These are phyloP conservation scores for Colletotrichum costaricense DNA, from an alignment of 2,329 filamentous ascomycete genomes.

Conservation along the genomic window DNA sequence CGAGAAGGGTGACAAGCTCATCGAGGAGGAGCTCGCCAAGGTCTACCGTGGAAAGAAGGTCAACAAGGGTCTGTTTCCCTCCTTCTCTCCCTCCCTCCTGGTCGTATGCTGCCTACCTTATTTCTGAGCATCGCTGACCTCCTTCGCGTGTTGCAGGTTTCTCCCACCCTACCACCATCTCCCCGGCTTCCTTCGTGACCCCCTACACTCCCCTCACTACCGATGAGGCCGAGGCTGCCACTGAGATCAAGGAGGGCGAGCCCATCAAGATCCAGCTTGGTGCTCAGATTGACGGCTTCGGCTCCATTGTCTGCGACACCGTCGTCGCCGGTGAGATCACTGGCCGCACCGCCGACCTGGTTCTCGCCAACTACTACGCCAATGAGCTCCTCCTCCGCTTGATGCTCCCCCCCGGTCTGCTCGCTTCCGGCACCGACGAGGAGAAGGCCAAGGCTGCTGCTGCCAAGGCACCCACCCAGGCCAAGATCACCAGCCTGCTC, in stretches of 20 bases:
- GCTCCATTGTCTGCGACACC: constrained; percentile 95
- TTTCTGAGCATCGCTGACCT: constrained; percentile 34
- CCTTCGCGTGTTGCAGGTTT: constrained; percentile 68
- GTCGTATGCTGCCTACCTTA: background rate
- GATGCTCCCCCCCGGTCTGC: constrained; percentile 89
- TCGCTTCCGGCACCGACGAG: constrained; percentile 87
- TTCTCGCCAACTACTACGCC: constrained; percentile 92
- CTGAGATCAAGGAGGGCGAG: constrained; percentile 85
- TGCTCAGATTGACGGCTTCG: constrained; percentile 97
- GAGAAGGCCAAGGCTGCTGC: constrained; percentile 92
- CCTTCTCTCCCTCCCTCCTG: background rate
- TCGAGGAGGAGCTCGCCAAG: constrained; percentile 93
- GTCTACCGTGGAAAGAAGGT: constrained; percentile 99
- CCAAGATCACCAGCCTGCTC: constrained; percentile 86
- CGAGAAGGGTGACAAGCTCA: constrained; percentile 93
- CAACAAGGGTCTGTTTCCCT: constrained; percentile 75
- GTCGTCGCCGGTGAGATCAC: constrained; percentile 79
- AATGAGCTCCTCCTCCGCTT: constrained; percentile 94
- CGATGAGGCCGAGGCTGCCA: constrained; percentile 85
- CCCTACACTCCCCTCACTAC: constrained; percentile 94
- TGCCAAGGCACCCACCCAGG: constrained; percentile 85
- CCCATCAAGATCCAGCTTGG: constrained; percentile 98
- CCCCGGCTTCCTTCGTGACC: constrained; percentile 92
- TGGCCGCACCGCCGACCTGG: constrained; percentile 85
- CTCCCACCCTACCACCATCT: constrained; percentile 94